Conservation (phyloP, 78 protist genomes). For the Mantamonas sphyraenae region DNA sequence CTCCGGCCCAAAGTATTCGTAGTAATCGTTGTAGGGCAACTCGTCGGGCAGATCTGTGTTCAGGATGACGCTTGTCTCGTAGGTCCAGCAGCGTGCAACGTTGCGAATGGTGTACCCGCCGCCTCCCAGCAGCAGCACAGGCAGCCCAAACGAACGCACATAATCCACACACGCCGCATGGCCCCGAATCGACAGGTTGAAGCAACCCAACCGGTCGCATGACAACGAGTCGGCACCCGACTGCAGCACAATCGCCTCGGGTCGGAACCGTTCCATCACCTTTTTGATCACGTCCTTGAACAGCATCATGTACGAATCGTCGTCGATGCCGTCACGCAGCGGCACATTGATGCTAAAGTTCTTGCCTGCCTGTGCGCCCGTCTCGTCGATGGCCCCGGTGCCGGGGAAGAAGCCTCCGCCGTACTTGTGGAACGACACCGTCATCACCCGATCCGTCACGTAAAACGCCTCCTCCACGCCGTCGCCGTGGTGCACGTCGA, state of each 20-base stretch:
- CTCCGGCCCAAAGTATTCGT: conserved; percentile 64
- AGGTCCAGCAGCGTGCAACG: conserved; percentile 94
- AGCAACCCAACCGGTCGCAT: conserved; percentile 94
- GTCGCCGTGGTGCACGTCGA: conserved; percentile 97
- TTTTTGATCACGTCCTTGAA: conserved; percentile 66
- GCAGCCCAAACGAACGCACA: conserved; percentile 64
- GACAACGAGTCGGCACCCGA: conserved; percentile 94
- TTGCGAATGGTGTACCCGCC: conserved; percentile 89
- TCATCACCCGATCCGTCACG: conserved; percentile 79
- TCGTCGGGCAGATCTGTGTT: background rate
- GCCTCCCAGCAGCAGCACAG: conserved; percentile 90
- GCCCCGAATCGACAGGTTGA: conserved; percentile 72
- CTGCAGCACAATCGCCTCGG: conserved; percentile 90
- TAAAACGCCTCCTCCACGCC: conserved; percentile 94
- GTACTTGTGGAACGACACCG: conserved; percentile 81
- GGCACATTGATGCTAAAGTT: conserved; percentile 86
- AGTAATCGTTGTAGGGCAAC: conserved; percentile 69
- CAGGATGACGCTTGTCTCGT: background rate
- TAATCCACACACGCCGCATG: conserved; percentile 55
- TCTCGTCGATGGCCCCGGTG: conserved; percentile 77
- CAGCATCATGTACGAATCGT: conserved; percentile 48
- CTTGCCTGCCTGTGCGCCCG: conserved; percentile 81
- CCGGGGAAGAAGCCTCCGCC: conserved; percentile 91
- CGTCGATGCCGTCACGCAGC: conserved; percentile 77
- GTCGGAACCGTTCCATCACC: conserved; percentile 70